A percentile compares a stretch with the other conserved stretches of the same genome.
Conservation (phyloP, 2,329 filamentous ascomycete genomes). For the Alternaria triticimaculans region DNA sequence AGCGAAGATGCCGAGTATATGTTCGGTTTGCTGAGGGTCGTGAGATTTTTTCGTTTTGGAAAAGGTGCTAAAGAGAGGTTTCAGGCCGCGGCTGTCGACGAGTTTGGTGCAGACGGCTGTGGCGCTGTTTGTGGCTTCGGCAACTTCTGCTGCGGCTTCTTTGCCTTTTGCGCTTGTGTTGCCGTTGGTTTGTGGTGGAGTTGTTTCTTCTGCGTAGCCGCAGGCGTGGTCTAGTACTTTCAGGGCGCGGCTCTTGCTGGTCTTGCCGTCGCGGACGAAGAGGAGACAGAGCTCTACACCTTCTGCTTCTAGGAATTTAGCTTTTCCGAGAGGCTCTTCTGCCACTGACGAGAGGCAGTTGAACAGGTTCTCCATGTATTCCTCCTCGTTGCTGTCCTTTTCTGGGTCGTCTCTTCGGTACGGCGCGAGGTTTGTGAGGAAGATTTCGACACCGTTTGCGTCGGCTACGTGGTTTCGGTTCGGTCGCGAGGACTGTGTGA, state of each 20-base stretch:
- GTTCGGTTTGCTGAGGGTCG: conserved; percentile 72
- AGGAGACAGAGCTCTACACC: conserved; percentile 90
- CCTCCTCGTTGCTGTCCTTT: conserved; percentile 87
- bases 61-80: conserved; percentile 84
- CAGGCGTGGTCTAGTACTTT: conserved; percentile 85
- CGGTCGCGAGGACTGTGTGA: conserved; percentile 75
- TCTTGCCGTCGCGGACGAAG: conserved; percentile 88
- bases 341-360: conserved; percentile 82
- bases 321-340: conserved; percentile 76
- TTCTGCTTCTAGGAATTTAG: conserved; percentile 85
- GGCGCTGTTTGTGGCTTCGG: conserved; percentile 45
- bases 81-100: conserved; percentile 84
- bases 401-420: conserved; percentile 88
- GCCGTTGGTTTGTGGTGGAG: conserved; percentile 22
- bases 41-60: conserved; percentile 66
- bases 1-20: conserved; percentile 83
- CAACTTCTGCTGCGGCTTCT: conserved; percentile 7
- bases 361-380: conserved; percentile 94
- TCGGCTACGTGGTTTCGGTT: conserved; percentile 69
- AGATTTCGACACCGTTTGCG: conserved; percentile 75
- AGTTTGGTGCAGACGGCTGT: conserved; percentile 73
- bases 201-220: conserved; percentile 55
- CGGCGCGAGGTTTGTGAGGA: conserved; percentile 82
- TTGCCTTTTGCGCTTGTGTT: conserved; percentile 22
- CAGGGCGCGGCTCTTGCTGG: conserved; percentile 78